phyloP scores from a whole-genome alignment of 345 rosid genomes.

The Physaria fendleri region DNA sequence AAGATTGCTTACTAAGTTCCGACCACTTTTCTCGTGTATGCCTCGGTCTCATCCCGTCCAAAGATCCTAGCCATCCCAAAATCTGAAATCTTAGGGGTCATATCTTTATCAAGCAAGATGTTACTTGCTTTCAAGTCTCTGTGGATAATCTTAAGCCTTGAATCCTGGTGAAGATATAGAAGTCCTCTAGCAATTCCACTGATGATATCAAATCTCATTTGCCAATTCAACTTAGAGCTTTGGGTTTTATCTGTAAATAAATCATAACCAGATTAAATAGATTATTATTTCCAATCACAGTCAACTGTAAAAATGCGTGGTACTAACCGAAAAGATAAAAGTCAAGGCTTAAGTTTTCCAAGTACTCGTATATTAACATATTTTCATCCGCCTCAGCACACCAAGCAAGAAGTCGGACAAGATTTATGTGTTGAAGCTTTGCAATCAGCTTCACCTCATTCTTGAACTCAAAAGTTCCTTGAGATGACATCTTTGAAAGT shows the following conservation, averaged over 20 bases:
- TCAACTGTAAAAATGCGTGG: too few relatives aligned
- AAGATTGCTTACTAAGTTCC: neutral
- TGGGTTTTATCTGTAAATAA: conserved; percentile 36
- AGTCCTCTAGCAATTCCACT: conserved; percentile 71
- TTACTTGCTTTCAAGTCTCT: conserved; percentile 76
- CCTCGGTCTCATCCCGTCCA: neutral
- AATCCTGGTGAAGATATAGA: conserved; percentile 71
- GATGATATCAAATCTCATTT: conserved; percentile 45
- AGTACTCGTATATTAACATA: conserved; percentile 46
- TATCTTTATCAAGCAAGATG: conserved; percentile 49
- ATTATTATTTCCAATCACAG: neutral
- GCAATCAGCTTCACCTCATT: conserved; percentile 41
- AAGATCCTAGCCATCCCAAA: neutral
- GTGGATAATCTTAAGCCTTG: conserved; percentile 66
- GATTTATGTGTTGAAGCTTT: conserved; percentile 48
- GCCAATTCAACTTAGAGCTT: conserved; percentile 47
- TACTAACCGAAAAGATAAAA: conserved; percentile 28
- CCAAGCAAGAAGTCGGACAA: conserved; percentile 40
- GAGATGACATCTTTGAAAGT: conserved; percentile 32
- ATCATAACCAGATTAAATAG: neutral
- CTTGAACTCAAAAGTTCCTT: conserved; percentile 44
- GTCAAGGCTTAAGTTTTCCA: conserved; percentile 47
- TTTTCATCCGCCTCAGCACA: conserved; percentile 43
- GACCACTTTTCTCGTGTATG: neutral
- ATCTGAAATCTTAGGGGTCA: neutral